These are phyloP conservation scores for Barnettozyma sucrosica DNA, from an alignment of 805 yeast species.

Conservation along the genomic window DNA sequence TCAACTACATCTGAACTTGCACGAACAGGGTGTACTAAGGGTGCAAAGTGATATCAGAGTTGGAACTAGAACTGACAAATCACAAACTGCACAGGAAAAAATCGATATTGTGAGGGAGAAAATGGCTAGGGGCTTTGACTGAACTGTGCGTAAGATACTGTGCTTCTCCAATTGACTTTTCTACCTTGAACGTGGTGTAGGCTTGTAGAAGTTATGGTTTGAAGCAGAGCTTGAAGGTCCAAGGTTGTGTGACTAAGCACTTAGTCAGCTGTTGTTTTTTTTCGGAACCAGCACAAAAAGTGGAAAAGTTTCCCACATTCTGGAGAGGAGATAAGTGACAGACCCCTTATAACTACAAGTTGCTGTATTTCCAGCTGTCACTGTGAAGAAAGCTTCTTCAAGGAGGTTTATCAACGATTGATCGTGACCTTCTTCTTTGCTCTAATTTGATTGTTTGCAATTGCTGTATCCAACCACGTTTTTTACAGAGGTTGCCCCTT, in stretches of 20 bases:
- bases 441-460: not conserved
- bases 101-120: conserved; percentile 58
- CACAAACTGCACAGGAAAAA: conserved; percentile 68
- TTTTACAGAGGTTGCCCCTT: not conserved
- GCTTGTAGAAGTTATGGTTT: too few relatives aligned
- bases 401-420: not conserved
- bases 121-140: conserved; percentile 23
- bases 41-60: conserved; percentile 83
- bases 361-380: not conserved
- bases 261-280: not conserved
- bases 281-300: not conserved
- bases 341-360: not conserved
- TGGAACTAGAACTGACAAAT: conserved; percentile 77
- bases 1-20: conserved; percentile 65
- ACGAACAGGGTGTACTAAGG: conserved; percentile 65
- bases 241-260: not conserved
- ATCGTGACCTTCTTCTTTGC: not conserved
- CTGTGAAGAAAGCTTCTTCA: not conserved
- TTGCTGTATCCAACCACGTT: not conserved
- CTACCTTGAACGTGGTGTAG: not conserved
- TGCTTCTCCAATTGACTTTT: not conserved
- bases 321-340: not conserved
- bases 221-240: not conserved
- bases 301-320: not conserved
- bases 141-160: not conserved